phyloP scores from a whole-genome alignment of 768 basidiomycete genomes.

The Leccinellum rugosiceps region DNA sequence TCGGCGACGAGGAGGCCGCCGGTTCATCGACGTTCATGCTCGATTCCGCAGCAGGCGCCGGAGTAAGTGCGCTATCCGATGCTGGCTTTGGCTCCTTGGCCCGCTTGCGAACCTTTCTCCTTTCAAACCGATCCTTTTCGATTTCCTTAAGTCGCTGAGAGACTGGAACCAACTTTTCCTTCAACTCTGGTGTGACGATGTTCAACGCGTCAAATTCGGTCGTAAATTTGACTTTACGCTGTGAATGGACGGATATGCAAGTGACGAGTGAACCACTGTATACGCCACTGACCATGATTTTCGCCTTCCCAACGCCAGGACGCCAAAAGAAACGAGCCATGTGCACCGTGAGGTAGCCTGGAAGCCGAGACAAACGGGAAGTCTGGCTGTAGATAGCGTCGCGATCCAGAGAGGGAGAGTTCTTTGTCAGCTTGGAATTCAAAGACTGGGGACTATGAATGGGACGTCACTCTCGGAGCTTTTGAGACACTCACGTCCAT shows the following conservation, averaged over 20 bases:
- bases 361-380: slow-evolving; percentile 79
- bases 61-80: slow-evolving; percentile 12
- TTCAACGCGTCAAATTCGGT: slow-evolving; percentile 85
- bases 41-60: slow-evolving; percentile 20
- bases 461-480: background rate
- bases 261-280: background rate
- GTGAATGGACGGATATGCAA: background rate
- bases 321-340: slow-evolving; percentile 98
- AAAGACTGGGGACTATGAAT: slow-evolving; percentile 55
- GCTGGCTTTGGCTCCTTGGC: slow-evolving; percentile 44
- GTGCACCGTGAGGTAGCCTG: slow-evolving; percentile 82
- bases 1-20: slow-evolving; percentile 18
- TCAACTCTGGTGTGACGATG: slow-evolving; percentile 75
- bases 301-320: slow-evolving; percentile 89
- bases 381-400: slow-evolving; percentile 79
- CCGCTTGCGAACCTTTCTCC: slow-evolving; percentile 76
- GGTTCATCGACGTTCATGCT: slow-evolving; percentile 50
- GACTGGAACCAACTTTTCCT: slow-evolving; percentile 65
- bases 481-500: slow-evolving; percentile 52
- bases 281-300: slow-evolving; percentile 75
- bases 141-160: slow-evolving; percentile 72
- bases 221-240: slow-evolving; percentile 93
- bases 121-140: slow-evolving; percentile 80
- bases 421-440: slow-evolving; percentile 85
- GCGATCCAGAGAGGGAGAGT: slow-evolving; percentile 73